Conservation (phyloP, 805 yeast genomes). For the Saccharomyces cerevisiae region DNA sequence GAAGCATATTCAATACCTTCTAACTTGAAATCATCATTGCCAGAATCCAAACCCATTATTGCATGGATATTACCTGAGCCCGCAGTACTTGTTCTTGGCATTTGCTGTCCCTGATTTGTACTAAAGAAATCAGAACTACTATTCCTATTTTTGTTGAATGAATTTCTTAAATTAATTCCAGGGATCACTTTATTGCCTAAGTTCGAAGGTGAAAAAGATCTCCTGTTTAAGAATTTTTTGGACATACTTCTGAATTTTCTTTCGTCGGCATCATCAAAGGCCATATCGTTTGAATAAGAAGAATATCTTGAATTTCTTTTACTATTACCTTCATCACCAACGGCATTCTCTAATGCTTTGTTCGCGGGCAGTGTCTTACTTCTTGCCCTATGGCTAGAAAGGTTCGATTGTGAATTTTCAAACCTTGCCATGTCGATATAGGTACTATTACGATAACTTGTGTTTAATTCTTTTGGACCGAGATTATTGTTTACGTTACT, state of each 20-base stretch:
- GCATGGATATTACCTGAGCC: conserved; percentile 12
- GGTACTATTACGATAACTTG: conserved; percentile 10
- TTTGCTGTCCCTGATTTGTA: background rate
- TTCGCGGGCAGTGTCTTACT: conserved; percentile 20
- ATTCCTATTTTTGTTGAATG: conserved; percentile 12
- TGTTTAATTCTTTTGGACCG: background rate
- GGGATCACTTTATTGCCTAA: conserved; percentile 20
- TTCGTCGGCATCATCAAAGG: conserved; percentile 7
- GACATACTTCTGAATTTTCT: conserved; percentile 24
- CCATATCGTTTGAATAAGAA: conserved; percentile 11
- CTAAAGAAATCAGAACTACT: conserved; percentile 2
- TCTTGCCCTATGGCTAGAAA: conserved; percentile 12
- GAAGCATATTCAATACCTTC: conserved; percentile 32
- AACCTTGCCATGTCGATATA: conserved; percentile 9
- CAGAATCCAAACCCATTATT: conserved; percentile 12
- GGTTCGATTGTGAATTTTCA: conserved; percentile 3
- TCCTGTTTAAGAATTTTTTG: conserved; percentile 18
- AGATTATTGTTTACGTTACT: background rate
- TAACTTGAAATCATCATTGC: conserved; percentile 9
- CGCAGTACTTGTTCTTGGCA: conserved; percentile 15
- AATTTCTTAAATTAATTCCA: conserved; percentile 10
- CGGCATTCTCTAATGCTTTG: conserved; percentile 1
- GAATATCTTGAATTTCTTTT: conserved; percentile 12
- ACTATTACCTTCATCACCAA: conserved; percentile 2
- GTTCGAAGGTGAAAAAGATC: conserved; percentile 25